Percentiles rank a stretch among this genome's conserved stretches.
Evolutionary conservation across 345 rosid species (phyloP).

Genomic region (Salix purpurea): DNA sequence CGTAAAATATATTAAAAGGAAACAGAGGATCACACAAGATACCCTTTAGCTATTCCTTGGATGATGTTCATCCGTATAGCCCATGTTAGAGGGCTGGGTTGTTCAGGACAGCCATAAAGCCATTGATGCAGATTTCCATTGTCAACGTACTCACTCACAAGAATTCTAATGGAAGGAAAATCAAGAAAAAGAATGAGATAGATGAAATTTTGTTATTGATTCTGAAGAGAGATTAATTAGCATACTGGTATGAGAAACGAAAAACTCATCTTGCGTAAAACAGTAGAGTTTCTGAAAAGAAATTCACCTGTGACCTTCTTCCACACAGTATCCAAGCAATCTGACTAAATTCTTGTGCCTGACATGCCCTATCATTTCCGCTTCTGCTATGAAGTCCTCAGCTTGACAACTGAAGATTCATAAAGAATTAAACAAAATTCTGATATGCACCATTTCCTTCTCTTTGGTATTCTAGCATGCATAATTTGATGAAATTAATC

Average conservation of each 20-base stretch:
- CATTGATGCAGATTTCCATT: conserved; percentile 71
- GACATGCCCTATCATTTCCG: conserved; percentile 45
- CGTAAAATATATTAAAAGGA: not conserved
- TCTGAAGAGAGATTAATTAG: not conserved
- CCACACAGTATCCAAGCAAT: conserved; percentile 61
- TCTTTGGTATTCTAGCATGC: not conserved
- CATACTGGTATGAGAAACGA: not conserved
- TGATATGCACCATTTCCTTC: not conserved
- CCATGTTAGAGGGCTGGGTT: conserved; percentile 52
- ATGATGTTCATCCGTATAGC: conserved; percentile 50
- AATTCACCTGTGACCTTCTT: conserved; percentile 51
- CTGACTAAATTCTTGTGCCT: conserved; percentile 65
- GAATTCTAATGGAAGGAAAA: conserved; percentile 41
- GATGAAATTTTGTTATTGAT: not conserved
- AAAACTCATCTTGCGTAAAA: not conserved
- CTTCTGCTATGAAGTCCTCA: conserved; percentile 42
- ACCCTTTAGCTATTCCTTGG: conserved; percentile 81
- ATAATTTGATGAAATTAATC: not conserved
- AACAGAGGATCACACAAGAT: not conserved
- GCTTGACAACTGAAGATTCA: conserved; percentile 31
- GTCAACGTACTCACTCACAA: conserved; percentile 60
- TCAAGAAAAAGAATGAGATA: not conserved
- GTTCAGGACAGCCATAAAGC: conserved; percentile 58
- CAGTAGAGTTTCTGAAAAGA: not conserved
- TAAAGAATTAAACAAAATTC: not conserved